phyloP scores from a whole-genome alignment of 2,329 filamentous ascomycete species.

The Aureobasidium sp. region DNA sequence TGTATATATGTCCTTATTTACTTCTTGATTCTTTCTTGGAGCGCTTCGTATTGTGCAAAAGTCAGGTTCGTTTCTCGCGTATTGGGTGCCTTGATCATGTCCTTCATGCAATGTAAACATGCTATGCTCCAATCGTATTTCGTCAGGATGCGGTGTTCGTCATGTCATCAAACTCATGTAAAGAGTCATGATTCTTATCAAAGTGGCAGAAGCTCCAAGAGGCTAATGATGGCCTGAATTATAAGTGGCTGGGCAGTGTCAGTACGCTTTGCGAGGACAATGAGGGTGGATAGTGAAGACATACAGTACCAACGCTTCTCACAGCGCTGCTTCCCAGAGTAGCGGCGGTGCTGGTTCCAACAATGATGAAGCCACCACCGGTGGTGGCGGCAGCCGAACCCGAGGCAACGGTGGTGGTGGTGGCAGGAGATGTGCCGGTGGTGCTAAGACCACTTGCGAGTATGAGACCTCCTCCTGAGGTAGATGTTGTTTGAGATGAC shows the following conservation, averaged over 20 bases:
- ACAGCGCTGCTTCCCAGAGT: slow-evolving; percentile 25
- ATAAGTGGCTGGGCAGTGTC: slow-evolving; percentile 22
- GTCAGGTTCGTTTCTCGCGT: not conserved
- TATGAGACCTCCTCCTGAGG: slow-evolving; percentile 23
- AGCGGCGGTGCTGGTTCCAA: slow-evolving; percentile 28
- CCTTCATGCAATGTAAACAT: not conserved
- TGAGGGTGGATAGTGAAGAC: slow-evolving; percentile 13
- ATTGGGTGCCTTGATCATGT: not conserved
- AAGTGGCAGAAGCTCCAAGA: slow-evolving; percentile 24
- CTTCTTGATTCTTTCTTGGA: not conserved
- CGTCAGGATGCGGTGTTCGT: not conserved
- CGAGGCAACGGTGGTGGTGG: slow-evolving; percentile 18
- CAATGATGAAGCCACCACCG: slow-evolving; percentile 27
- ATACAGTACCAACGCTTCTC: slow-evolving; percentile 27
- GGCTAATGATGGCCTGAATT: slow-evolving; percentile 21
- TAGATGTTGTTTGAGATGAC: slow-evolving; percentile 19
- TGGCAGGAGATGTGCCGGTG: slow-evolving; percentile 17
- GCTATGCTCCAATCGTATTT: not conserved
- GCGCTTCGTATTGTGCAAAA: no score
- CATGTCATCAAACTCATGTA: not conserved
- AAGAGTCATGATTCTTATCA: slow-evolving; percentile 2
- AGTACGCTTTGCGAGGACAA: not conserved
- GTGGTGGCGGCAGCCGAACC: slow-evolving; percentile 17
- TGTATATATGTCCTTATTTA: slow-evolving; percentile 1
- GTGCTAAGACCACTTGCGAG: slow-evolving; percentile 19